Evolutionary conservation across 2,329 filamentous ascomycete genomes (phyloP).

Genomic region (Fulvia fulva): DNA sequence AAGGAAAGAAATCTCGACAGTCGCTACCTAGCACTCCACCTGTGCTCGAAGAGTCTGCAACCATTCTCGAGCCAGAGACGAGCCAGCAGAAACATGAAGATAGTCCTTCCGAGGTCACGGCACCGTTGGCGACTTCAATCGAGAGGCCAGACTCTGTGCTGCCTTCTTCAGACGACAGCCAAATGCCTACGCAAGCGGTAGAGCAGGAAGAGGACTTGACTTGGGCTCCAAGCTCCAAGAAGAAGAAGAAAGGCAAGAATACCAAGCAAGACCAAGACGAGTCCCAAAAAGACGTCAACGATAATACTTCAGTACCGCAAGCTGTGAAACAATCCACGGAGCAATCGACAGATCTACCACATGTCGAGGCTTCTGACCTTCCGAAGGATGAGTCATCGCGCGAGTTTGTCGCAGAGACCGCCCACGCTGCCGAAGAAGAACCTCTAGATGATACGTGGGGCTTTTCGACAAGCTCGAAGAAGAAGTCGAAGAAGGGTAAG

Average conservation of each 20-base stretch:
- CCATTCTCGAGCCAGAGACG: background rate
- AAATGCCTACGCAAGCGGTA: background rate
- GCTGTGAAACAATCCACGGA: background rate
- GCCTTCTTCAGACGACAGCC: background rate
- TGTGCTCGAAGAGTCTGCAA: background rate
- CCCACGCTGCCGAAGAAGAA: background rate
- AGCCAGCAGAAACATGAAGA: background rate
- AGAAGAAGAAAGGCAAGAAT: constrained; percentile 22
- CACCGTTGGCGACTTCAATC: too few relatives aligned
- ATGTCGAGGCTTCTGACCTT: background rate
- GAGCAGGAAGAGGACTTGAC: constrained; percentile 8
- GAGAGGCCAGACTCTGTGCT: too few relatives aligned
- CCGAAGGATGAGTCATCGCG: background rate
- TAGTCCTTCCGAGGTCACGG: background rate
- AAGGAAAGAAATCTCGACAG: constrained; percentile 8
- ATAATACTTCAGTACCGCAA: background rate
- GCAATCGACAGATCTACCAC: background rate
- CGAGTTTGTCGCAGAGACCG: background rate
- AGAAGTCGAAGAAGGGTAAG: constrained; percentile 17
- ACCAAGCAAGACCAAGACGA: background rate
- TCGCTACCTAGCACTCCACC: background rate
- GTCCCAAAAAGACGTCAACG: background rate
- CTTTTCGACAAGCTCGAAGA: constrained; percentile 19
- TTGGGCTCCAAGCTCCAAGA: constrained; percentile 10
- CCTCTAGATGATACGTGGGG: constrained; percentile 7